These are phyloP conservation scores for Plantago lanceolata DNA, from an alignment of 305 asterid species.

Conservation along the genomic window DNA sequence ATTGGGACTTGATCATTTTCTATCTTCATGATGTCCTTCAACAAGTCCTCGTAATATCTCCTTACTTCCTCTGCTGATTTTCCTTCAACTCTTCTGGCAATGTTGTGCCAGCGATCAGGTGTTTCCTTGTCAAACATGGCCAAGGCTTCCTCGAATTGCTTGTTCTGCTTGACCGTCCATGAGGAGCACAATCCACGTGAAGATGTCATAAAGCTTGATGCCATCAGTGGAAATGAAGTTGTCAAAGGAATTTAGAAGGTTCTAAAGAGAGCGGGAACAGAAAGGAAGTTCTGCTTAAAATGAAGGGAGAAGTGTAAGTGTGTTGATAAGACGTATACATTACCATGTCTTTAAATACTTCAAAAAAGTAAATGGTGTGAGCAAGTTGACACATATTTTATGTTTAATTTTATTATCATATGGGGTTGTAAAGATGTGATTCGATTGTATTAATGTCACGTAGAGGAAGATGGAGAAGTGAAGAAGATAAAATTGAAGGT, in stretches of 20 bases:
- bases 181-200: conserved; percentile 6
- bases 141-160: conserved; percentile 82
- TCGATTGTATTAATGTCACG: conserved; percentile 7
- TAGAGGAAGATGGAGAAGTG: neutral
- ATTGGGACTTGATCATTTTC: conserved; percentile 65
- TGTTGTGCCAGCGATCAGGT: conserved; percentile 81
- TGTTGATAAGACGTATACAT: conserved; percentile 13
- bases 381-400: conserved; percentile 22
- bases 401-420: neutral
- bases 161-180: conserved; percentile 79
- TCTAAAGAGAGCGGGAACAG: neutral
- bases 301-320: conserved; percentile 10
- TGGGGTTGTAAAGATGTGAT: conserved; percentile 20
- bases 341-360: conserved; percentile 24
- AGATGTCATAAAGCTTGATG: conserved; percentile 25
- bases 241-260: conserved; percentile 19
- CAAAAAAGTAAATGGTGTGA: conserved; percentile 12
- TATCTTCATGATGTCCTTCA: conserved; percentile 61
- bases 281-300: neutral
- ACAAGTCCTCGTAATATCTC: conserved; percentile 58
- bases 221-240: conserved; percentile 1
- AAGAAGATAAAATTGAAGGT: neutral
- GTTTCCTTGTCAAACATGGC: conserved; percentile 73
- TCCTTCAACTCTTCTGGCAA: conserved; percentile 65
- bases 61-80: conserved; percentile 74